phyloP scores from a whole-genome alignment of 2,329 filamentous ascomycete genomes.

The Hirsutella thompsonii region DNA sequence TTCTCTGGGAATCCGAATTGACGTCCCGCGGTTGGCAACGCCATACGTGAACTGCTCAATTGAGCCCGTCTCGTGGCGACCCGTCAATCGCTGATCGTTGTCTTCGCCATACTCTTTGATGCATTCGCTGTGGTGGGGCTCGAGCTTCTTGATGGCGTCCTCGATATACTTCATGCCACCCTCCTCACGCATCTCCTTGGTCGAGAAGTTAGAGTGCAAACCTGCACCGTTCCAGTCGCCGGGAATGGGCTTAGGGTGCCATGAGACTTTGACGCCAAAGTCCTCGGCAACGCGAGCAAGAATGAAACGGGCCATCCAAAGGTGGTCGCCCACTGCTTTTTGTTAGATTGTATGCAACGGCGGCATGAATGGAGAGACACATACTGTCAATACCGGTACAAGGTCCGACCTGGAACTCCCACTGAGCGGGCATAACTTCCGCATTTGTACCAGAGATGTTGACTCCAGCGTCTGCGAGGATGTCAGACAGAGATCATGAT shows the following conservation, averaged over 20 bases:
- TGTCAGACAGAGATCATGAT: not conserved
- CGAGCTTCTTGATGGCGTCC: constrained; percentile 70
- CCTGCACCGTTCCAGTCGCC: constrained; percentile 92
- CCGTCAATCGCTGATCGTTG: constrained; percentile 89
- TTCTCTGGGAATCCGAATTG: constrained; percentile 82
- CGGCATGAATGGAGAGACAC: constrained; percentile 11
- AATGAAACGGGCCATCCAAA: constrained; percentile 79
- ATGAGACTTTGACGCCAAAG: constrained; percentile 89
- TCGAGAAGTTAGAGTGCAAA: constrained; percentile 90
- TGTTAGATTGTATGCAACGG: not conserved
- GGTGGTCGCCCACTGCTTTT: constrained; percentile 72
- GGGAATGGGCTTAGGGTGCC: constrained; percentile 89
- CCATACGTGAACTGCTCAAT: constrained; percentile 93
- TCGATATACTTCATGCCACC: constrained; percentile 96
- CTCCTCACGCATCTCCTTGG: constrained; percentile 74
- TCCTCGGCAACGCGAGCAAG: constrained; percentile 87
- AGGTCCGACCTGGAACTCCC: constrained; percentile 96
- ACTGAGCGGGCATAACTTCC: constrained; percentile 73
- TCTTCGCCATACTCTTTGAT: constrained; percentile 92
- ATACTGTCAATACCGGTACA: constrained; percentile 73
- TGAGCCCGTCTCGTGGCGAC: constrained; percentile 82
- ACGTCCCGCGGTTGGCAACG: constrained; percentile 89
- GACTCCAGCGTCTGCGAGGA: constrained; percentile 52
- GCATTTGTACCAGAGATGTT: constrained; percentile 98
- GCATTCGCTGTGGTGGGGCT: constrained; percentile 66